Percentiles rank a stretch among this genome's conserved stretches.
phyloP scores from a whole-genome alignment of 495 filamentous ascomycete species.

The Glonium stellatum region DNA sequence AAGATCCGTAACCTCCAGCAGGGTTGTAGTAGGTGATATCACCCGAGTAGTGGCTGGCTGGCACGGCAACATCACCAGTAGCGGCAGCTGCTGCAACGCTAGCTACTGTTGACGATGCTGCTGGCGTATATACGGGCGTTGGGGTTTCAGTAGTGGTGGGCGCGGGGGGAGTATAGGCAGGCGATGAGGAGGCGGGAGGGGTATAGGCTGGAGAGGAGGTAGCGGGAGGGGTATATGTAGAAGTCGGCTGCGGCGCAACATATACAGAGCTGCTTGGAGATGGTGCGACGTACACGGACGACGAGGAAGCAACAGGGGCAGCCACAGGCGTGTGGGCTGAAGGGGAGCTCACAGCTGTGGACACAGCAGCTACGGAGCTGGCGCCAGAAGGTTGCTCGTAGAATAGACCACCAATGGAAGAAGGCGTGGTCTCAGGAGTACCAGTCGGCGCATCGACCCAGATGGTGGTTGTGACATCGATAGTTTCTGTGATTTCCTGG shows the following conservation, averaged over 20 bases:
- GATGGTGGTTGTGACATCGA: slow-evolving; percentile 36
- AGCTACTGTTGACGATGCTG: neutral
- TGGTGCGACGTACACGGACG: slow-evolving; percentile 4
- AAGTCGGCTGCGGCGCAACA: slow-evolving; percentile 2
- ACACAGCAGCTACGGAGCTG: neutral
- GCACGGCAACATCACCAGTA: slow-evolving; percentile 1
- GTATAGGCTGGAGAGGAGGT: too few species aligned
- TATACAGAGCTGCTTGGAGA: neutral
- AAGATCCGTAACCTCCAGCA: slow-evolving; percentile 38
- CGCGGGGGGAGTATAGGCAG: slow-evolving; percentile 9
- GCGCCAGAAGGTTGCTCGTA: slow-evolving; percentile 2
- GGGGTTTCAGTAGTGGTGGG: slow-evolving; percentile 1
- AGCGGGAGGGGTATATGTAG: neutral
- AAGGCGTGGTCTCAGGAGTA: neutral
- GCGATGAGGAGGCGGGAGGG: neutral
- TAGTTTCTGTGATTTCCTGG: slow-evolving; percentile 33
- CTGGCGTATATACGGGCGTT: slow-evolving; percentile 3
- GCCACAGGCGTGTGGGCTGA: neutral
- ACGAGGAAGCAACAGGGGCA: neutral
- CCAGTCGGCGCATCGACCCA: slow-evolving; percentile 28
- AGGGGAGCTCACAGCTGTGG: neutral
- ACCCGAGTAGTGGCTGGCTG: slow-evolving; percentile 28
- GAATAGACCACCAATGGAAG: slow-evolving; percentile 1
- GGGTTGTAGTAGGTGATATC: slow-evolving; percentile 39
- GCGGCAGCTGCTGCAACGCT: neutral